These are phyloP conservation scores for Colletotrichum sojae DNA, from an alignment of 2,329 filamentous ascomycete species.

Conservation along the genomic window DNA sequence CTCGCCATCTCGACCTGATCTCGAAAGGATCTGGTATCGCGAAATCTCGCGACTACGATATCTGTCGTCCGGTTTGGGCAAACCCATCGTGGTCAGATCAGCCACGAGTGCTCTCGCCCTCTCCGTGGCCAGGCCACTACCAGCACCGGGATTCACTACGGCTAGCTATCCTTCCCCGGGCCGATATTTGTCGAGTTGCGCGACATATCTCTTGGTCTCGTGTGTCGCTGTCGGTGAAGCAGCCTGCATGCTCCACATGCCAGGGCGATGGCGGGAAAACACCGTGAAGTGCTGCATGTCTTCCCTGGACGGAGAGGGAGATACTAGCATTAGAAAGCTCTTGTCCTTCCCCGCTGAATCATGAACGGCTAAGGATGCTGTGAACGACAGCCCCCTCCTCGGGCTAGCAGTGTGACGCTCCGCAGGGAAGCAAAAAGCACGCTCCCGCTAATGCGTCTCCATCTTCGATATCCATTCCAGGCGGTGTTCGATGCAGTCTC, in stretches of 20 bases:
- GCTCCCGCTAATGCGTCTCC: slow-evolving; percentile 39
- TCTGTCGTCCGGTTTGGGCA: slow-evolving; percentile 4
- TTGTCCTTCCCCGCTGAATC: slow-evolving; percentile 25
- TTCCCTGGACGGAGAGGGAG: slow-evolving; percentile 7
- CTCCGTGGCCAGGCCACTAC: neutral
- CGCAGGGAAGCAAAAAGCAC: slow-evolving; percentile 38
- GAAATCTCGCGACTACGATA: neutral
- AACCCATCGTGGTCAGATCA: neutral
- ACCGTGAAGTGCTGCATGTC: slow-evolving; percentile 23
- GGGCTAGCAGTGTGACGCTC: slow-evolving; percentile 40
- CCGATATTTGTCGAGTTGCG: slow-evolving; percentile 26
- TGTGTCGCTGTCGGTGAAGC: slow-evolving; percentile 37
- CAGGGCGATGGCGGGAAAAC: slow-evolving; percentile 16
- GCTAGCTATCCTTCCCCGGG: neutral
- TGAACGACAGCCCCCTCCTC: slow-evolving; percentile 25
- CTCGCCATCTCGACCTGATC: slow-evolving; percentile 15
- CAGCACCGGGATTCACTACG: neutral
- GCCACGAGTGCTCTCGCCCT: neutral
- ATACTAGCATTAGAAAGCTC: neutral
- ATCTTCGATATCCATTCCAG: slow-evolving; percentile 38
- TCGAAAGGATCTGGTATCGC: slow-evolving; percentile 21
- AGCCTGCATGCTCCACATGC: slow-evolving; percentile 27
- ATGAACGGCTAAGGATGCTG: slow-evolving; percentile 34
- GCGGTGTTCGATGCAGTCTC: slow-evolving; percentile 39
- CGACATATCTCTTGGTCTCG: slow-evolving; percentile 16